Conservation (phyloP, 176 grass and related monocot genomes). For the Typha latifolia region DNA sequence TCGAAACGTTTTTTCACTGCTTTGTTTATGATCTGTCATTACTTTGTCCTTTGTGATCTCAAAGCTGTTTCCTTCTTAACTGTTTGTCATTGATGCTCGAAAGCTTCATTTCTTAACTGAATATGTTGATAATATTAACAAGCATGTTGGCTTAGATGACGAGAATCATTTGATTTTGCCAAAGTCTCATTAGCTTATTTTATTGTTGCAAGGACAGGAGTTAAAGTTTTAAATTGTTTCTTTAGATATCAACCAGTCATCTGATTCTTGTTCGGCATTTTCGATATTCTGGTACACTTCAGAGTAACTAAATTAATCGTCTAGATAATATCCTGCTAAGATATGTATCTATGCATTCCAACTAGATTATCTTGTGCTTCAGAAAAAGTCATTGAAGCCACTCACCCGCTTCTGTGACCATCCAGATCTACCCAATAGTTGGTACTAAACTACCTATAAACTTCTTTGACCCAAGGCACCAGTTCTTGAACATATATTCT, state of each 20-base stretch:
- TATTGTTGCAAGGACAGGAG: neutral
- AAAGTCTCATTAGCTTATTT: neutral
- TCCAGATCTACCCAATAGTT: neutral
- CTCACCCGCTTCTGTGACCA: neutral
- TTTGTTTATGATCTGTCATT: neutral
- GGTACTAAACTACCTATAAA: neutral
- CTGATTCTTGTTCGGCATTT: neutral
- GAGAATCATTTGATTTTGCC: no score
- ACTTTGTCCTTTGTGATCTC: neutral
- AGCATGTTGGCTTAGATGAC: neutral
- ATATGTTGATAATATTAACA: neutral
- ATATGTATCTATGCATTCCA: neutral
- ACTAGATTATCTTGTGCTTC: neutral
- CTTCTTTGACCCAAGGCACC: neutral
- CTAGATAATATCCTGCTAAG: slow-evolving; percentile 1
- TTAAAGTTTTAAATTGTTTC: neutral
- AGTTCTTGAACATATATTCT: neutral
- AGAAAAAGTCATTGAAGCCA: slow-evolving; percentile 1
- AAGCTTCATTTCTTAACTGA: neutral
- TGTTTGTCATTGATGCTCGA: no score
- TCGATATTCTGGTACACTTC: neutral
- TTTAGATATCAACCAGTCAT: neutral
- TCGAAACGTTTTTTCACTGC: neutral
- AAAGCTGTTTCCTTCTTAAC: no score
- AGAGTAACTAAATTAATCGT: neutral